These are phyloP conservation scores for Sphaerobolus stellatus DNA, from an alignment of 1,284 basidiomycete species.

Conservation along the genomic window DNA sequence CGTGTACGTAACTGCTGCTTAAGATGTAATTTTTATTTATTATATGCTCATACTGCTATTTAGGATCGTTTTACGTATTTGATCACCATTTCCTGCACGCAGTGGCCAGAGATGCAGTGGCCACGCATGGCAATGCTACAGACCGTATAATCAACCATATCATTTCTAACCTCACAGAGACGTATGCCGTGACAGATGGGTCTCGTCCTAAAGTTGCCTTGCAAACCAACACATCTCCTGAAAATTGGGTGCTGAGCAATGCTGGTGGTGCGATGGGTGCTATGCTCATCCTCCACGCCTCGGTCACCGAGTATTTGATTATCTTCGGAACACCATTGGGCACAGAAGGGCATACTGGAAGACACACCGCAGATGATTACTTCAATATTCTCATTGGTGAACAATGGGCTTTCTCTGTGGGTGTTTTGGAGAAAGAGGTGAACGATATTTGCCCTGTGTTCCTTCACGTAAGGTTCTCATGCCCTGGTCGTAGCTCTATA, in stretches of 20 bases:
- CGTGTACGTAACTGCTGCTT: constrained; percentile 40
- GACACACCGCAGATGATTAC: constrained; percentile 97
- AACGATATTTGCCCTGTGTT: background rate
- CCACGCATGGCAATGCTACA: constrained; percentile 58
- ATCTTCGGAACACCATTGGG: constrained; percentile 96
- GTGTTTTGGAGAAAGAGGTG: constrained; percentile 76
- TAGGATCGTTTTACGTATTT: constrained; percentile 69
- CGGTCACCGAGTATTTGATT: constrained; percentile 90
- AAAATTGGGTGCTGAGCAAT: constrained; percentile 97
- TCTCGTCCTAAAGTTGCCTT: constrained; percentile 46
- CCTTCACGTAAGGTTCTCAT: background rate
- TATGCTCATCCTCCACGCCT: constrained; percentile 97
- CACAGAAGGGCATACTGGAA: constrained; percentile 92
- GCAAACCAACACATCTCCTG: constrained; percentile 53
- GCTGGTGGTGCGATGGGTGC: constrained; percentile 98
- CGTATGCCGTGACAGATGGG: constrained; percentile 50
- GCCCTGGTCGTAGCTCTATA: constrained; percentile 51
- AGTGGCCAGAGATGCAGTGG: constrained; percentile 71
- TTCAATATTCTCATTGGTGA: constrained; percentile 94
- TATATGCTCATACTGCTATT: constrained; percentile 11
- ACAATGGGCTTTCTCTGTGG: constrained; percentile 88
- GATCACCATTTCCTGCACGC: constrained; percentile 64
- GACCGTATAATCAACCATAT: constrained; percentile 76
- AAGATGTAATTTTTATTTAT: constrained; percentile 57
- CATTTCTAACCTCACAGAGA: constrained; percentile 67